phyloP scores from a whole-genome alignment of 768 basidiomycete genomes.

The Hypsizygus marmoreus region DNA sequence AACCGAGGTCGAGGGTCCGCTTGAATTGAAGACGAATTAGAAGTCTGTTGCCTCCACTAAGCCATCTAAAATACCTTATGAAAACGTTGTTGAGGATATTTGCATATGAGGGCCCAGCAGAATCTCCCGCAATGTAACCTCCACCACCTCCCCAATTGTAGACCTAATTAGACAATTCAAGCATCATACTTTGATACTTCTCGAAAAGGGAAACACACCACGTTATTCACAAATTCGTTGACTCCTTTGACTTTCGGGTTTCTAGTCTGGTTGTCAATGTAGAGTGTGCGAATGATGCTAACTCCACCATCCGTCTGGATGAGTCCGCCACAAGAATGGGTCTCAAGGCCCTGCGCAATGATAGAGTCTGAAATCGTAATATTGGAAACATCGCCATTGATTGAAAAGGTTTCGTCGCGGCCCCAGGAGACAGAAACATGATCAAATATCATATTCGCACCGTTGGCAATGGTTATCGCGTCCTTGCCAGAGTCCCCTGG shows the following conservation, averaged over 20 bases:
- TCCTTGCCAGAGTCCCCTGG: slow-evolving; percentile 35
- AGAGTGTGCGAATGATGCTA: slow-evolving; percentile 36
- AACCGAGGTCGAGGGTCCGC: slow-evolving; percentile 33
- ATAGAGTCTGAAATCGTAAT: slow-evolving; percentile 38
- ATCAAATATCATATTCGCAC: slow-evolving; percentile 38
- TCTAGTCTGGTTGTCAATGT: slow-evolving; percentile 38
- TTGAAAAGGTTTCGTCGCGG: slow-evolving; percentile 36
- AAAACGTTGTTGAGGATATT: slow-evolving; percentile 38
- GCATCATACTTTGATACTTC: neutral
- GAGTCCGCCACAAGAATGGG: slow-evolving; percentile 37
- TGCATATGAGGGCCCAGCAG: slow-evolving; percentile 32
- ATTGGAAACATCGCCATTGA: slow-evolving; percentile 38
- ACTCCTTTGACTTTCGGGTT: slow-evolving; percentile 40
- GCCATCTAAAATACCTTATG: slow-evolving; percentile 24
- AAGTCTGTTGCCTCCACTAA: neutral
- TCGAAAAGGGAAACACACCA: slow-evolving; percentile 22
- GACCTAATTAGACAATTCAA: slow-evolving; percentile 19
- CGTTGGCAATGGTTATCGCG: slow-evolving; percentile 34
- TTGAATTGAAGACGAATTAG: slow-evolving; percentile 5
- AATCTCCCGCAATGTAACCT: slow-evolving; percentile 38
- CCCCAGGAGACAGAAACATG: slow-evolving; percentile 37
- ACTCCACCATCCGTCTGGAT: slow-evolving; percentile 38
- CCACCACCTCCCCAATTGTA: slow-evolving; percentile 37
- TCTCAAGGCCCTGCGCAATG: slow-evolving; percentile 37
- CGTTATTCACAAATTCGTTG: slow-evolving; percentile 38